A percentile compares a stretch with the other conserved stretches of the same genome.
phyloP scores from a whole-genome alignment of 306 rosid genomes.

The Hippophae gyantsensis region DNA sequence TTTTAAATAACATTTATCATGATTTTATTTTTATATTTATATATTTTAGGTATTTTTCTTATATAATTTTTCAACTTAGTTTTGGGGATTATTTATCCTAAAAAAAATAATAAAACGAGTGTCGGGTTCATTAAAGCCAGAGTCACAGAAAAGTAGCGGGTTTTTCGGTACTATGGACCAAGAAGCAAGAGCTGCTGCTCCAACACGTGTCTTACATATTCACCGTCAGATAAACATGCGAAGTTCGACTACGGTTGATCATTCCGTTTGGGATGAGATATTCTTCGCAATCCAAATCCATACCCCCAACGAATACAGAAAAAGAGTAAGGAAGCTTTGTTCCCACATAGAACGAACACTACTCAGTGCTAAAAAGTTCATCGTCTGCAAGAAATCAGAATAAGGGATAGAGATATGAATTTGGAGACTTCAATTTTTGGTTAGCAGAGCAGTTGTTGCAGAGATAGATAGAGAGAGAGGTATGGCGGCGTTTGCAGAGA shows the following conservation, averaged over 20 bases:
- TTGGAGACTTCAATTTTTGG: constrained; percentile 38
- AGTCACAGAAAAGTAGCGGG: constrained; percentile 82
- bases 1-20: too few species aligned
- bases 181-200: constrained; percentile 21
- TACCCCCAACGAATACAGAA: constrained; percentile 11
- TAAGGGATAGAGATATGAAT: constrained; percentile 17
- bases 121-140: constrained; percentile 24
- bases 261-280: constrained; percentile 22
- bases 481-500: too few species aligned
- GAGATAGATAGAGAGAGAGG: not conserved
- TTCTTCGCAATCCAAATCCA: constrained; percentile 35
- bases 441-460: constrained; percentile 26
- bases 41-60: too few species aligned
- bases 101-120: not conserved
- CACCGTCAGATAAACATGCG: constrained; percentile 25
- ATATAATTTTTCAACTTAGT: not conserved
- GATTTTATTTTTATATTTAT: too few species aligned
- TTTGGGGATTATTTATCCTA: not conserved
- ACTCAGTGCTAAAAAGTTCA: constrained; percentile 25
- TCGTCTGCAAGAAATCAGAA: constrained; percentile 15
- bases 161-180: constrained; percentile 72
- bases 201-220: constrained; percentile 19
- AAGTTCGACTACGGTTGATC: constrained; percentile 16
- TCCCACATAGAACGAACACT: constrained; percentile 23
- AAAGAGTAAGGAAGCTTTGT: constrained; percentile 9